Evolutionary conservation across 805 yeast genomes (phyloP), one percentile per base, ranked within the genome.

Genomic region (Soucietia sequanensis): DNA sequence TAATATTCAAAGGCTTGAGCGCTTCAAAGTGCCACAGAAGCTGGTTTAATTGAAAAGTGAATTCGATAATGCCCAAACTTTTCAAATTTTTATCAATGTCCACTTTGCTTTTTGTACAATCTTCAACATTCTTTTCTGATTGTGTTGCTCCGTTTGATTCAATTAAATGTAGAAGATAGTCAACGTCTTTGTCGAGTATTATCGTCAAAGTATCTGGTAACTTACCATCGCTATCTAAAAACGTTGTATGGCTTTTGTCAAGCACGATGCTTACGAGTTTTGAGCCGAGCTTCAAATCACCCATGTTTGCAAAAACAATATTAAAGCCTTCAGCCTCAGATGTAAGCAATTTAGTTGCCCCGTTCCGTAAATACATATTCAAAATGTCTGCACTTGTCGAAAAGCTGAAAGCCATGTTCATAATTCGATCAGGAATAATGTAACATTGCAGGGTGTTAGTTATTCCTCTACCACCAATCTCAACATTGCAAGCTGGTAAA

Each of bases 21-120:
- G 52, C 13, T 12, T 49, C 54, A 5, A 54, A 17, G 6, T 41
- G 24, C 48, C 52, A 57, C 3, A 41, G 27, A 13, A 54, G 33
- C 26, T 58, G 55, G 10, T 41, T 41, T 10, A 57, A 31, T 16
- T 44, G 46, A 8, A 52, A 25, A 30, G 40, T 40, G 16, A 52
- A 21, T 14, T 18, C 16, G 13, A 47, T 34, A 16, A 41, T 44
- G 4, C 42, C 44, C 11, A 47, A 16, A 5, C 33, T 16, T 25
- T 29, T 20, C 16, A 42, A 19, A 20, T 41, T 47, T n/a, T 31
- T 3, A 10, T 34, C 23, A 10, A 34, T n/a, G 3, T 27, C 24
- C 5, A 11, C 6, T 8, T 33, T 30, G 2, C 35, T 26, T 3
- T 41, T 31, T 2, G 17, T 6, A n/a, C n/a, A n/a, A n/a, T n/a